phyloP scores from a whole-genome alignment of 306 rosid genomes.

The Acacia crassicarpa region DNA sequence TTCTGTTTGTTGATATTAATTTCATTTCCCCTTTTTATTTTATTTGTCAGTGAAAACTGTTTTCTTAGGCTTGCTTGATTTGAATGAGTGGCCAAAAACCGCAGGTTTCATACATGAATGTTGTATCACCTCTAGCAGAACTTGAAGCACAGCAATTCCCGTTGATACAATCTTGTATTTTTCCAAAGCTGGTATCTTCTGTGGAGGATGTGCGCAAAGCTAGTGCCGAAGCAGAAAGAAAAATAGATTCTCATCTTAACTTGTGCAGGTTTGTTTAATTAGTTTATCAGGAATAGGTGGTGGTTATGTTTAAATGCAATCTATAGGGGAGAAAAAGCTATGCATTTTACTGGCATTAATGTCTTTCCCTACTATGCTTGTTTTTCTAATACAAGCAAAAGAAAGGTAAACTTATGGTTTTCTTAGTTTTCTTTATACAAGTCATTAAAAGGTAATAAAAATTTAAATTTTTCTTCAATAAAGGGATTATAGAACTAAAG shows the following conservation, averaged over 20 bases:
- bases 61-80: constrained; percentile 16
- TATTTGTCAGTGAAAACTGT: not conserved
- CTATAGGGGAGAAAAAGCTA: not conserved
- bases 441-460: not conserved
- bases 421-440: not conserved
- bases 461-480: not conserved
- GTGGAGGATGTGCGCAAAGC: constrained; percentile 77
- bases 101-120: constrained; percentile 78
- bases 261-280: constrained; percentile 65
- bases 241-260: constrained; percentile 74
- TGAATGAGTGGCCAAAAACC: constrained; percentile 24
- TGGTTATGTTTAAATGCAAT: not conserved
- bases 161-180: constrained; percentile 76
- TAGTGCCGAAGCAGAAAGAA: constrained; percentile 89
- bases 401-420: not conserved
- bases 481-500: constrained; percentile 32
- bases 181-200: constrained; percentile 74
- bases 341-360: not conserved
- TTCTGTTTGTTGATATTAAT: not conserved
- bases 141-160: constrained; percentile 81
- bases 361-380: not conserved
- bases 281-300: not conserved
- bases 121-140: constrained; percentile 77
- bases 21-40: not conserved
- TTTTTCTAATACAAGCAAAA: not conserved